Evolutionary conservation across 148 eudicot genomes (phyloP), one percentile per base, ranked within the genome.

Genomic region (Rhododendron ferrugineum): DNA sequence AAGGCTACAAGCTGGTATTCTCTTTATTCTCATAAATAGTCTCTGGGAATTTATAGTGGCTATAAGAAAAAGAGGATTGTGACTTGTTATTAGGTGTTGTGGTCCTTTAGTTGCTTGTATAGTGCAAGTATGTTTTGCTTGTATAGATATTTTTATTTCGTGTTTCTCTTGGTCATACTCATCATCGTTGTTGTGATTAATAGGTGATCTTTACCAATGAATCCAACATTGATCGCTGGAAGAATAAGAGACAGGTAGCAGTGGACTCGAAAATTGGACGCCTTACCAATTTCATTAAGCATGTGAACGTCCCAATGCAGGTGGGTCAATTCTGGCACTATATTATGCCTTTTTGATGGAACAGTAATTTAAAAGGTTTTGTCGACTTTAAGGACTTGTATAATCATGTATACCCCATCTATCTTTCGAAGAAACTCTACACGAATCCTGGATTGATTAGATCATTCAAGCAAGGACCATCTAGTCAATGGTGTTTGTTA

Each of bases 151-250:
- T 84, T 79, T 75, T 14, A 82, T 42, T 32, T 70, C 13, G 16
- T 46, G 72, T 80, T 28, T n/a, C 47, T 44, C 66, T 42, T 76
- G 30, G 79, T 62, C 28, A 36, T 83, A 44, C 64, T 82, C 23
- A 58, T 84, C 28, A 1, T 85, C 64, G 1, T 85, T 54, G 58
- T 34, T 82, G 77, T 54, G 84, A 32, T 80, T 15, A 30, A 47
- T 68, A 96, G 98, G 98, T 96, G 77, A 92, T 96, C 46, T 96
- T 95, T 84, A 96, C 99, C 36, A 96, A 96, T 90, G 99, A 96
- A 89, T 93, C 98, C 34, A 96, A 95, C 84, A 96, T 96, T 75
- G 95, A 95, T 66, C 98, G 98, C 86, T 96, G 99, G 99, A 96
- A 92, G 89, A 94, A 94, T 22, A 89, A 93, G 90, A 93, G 99